phyloP scores from a whole-genome alignment of 345 rosid genomes.

The Euphorbia tirucalli region DNA sequence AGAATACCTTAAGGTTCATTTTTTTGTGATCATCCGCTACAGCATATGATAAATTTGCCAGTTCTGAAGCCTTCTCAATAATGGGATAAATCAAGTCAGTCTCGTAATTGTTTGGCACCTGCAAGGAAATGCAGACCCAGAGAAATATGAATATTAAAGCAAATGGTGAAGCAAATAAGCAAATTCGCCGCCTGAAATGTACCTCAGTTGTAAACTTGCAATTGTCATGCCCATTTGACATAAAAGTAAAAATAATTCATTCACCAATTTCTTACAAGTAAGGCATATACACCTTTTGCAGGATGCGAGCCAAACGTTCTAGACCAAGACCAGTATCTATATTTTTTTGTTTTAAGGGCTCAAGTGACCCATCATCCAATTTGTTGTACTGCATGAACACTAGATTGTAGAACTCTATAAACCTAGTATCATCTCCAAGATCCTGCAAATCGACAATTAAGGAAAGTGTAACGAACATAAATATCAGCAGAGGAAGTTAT shows the following conservation, averaged over 20 bases:
- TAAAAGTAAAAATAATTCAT: not conserved
- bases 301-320: slow-evolving; percentile 90
- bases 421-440: slow-evolving; percentile 91
- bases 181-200: not conserved
- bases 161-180: not conserved
- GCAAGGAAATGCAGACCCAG: slow-evolving; percentile 22
- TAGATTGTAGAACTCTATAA: slow-evolving; percentile 89
- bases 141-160: slow-evolving; percentile 13
- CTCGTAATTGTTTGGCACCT: slow-evolving; percentile 96
- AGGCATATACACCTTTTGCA: slow-evolving; percentile 52
- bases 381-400: slow-evolving; percentile 96
- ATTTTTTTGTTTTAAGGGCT: slow-evolving; percentile 83
- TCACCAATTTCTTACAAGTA: not conserved
- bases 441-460: slow-evolving; percentile 43
- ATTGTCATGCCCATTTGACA: slow-evolving; percentile 17
- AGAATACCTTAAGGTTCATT: slow-evolving; percentile 58
- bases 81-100: slow-evolving; percentile 94
- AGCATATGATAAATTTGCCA: slow-evolving; percentile 66
- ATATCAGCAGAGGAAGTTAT: not conserved
- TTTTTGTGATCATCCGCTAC: slow-evolving; percentile 52
- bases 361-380: slow-evolving; percentile 74
- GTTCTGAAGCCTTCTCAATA: slow-evolving; percentile 60
- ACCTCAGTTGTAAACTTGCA: not conserved
- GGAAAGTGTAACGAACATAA: slow-evolving; percentile 12
- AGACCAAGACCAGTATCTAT: slow-evolving; percentile 96